Evolutionary conservation across 2,329 filamentous ascomycete species (phyloP).

Genomic region (Penicillium sp.): DNA sequence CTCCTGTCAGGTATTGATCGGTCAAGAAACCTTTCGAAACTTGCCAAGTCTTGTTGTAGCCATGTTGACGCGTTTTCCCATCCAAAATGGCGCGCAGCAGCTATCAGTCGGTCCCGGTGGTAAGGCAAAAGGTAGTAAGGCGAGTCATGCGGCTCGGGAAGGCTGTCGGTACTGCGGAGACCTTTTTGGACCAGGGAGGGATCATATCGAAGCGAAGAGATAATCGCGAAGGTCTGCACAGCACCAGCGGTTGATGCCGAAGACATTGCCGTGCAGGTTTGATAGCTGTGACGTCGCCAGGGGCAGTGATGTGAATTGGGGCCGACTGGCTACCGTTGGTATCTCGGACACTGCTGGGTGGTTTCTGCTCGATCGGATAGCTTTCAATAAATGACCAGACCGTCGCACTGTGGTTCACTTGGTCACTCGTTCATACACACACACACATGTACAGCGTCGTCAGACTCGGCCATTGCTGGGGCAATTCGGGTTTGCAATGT

Average conservation of each 20-base stretch:
- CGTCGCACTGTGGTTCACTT: not conserved
- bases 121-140: conserved; percentile 79
- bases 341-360: not conserved
- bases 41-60: conserved; percentile 35
- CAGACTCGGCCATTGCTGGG: conserved; percentile 3
- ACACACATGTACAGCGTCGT: not conserved
- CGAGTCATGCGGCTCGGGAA: conserved; percentile 51
- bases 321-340: not conserved
- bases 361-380: not conserved
- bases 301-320: conserved; percentile 26
- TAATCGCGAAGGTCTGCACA: conserved; percentile 58
- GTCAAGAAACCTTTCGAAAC: conserved; percentile 34
- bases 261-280: conserved; percentile 17
- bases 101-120: conserved; percentile 78
- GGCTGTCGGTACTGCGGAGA: conserved; percentile 33
- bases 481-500: conserved; percentile 18
- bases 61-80: conserved; percentile 44
- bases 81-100: conserved; percentile 55
- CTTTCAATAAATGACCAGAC: not conserved
- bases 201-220: conserved; percentile 76
- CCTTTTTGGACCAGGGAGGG: conserved; percentile 52
- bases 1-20: conserved; percentile 35
- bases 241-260: conserved; percentile 1
- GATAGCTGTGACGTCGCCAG: conserved; percentile 26
- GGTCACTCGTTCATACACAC: too few species aligned